A percentile compares a stretch with the other conserved stretches of the same genome.
These are phyloP conservation scores for Dendrocalamus latiflorus DNA, from an alignment of 202 grass and related monocot genomes.

Conservation along the genomic window DNA sequence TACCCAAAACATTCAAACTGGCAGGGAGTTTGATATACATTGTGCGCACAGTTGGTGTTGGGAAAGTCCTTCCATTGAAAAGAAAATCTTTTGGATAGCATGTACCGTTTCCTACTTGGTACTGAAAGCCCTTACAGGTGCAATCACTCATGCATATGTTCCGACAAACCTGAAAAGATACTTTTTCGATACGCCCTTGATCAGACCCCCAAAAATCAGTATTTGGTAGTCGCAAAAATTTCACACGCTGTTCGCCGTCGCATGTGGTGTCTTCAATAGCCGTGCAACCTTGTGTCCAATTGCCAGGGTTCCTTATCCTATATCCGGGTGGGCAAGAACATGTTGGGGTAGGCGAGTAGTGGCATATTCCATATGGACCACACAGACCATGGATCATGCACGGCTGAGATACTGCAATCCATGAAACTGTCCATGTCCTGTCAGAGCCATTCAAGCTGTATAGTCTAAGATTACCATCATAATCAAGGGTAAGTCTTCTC, in stretches of 20 bases:
- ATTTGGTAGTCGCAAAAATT: slow-evolving; percentile 30
- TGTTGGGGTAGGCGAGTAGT: slow-evolving; percentile 29
- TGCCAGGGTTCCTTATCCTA: slow-evolving; percentile 21
- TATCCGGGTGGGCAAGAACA: slow-evolving; percentile 23
- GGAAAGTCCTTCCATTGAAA: slow-evolving; percentile 38
- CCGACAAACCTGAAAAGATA: slow-evolving; percentile 23
- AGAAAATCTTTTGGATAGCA: slow-evolving; percentile 49
- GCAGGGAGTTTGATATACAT: slow-evolving; percentile 34
- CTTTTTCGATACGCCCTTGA: not conserved
- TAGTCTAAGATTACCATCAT: slow-evolving; percentile 41
- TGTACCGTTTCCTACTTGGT: slow-evolving; percentile 4
- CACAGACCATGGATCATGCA: slow-evolving; percentile 44
- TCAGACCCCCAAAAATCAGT: slow-evolving; percentile 45
- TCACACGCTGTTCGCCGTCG: not conserved
- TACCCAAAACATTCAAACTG: not conserved
- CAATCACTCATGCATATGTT: slow-evolving; percentile 26
- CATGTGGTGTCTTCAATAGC: not conserved
- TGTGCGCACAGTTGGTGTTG: not conserved
- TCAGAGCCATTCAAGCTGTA: slow-evolving; percentile 31
- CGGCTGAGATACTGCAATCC: slow-evolving; percentile 22
- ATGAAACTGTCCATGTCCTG: slow-evolving; percentile 34
- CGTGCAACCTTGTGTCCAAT: slow-evolving; percentile 49
- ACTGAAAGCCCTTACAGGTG: slow-evolving; percentile 39
- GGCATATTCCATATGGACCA: slow-evolving; percentile 48
- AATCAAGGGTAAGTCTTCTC: slow-evolving; percentile 47